These are phyloP conservation scores for Botrytis squamosa DNA, from an alignment of 2,329 filamentous ascomycete species.

Conservation along the genomic window DNA sequence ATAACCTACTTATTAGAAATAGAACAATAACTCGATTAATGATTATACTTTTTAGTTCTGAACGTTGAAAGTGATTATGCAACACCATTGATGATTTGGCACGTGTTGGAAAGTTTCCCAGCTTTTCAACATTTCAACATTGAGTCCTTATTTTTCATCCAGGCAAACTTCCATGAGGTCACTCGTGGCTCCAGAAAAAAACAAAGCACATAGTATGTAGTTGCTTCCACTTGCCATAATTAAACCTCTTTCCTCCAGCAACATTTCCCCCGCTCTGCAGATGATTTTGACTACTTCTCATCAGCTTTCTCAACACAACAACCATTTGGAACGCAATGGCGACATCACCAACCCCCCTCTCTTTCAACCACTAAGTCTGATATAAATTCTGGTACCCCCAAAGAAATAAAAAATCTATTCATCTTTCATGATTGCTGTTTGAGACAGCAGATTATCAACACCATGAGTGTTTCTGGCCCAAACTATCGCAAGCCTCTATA, in stretches of 20 bases:
- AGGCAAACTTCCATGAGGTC: too few relatives aligned
- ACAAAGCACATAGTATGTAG: too few relatives aligned
- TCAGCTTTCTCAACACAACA: background rate
- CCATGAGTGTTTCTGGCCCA: background rate
- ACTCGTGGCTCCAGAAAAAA: too few relatives aligned
- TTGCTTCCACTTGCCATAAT: too few relatives aligned
- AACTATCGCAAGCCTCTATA: background rate
- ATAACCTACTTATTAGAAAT: conserved; percentile 7
- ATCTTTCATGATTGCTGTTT: too few relatives aligned
- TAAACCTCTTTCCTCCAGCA: background rate
- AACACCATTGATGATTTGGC: background rate
- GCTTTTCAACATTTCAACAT: too few relatives aligned
- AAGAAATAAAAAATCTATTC: too few relatives aligned
- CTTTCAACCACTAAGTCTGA: too few relatives aligned
- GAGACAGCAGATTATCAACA: too few relatives aligned
- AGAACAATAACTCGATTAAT: background rate
- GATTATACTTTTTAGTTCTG: background rate
- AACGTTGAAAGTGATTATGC: background rate
- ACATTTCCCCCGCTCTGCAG: background rate
- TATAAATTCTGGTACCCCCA: too few relatives aligned
- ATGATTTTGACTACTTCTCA: background rate
- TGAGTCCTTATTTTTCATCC: too few relatives aligned
- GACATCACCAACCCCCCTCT: background rate
- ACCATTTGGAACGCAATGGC: background rate
- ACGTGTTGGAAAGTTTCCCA: too few relatives aligned